Evolutionary conservation across 495 filamentous ascomycete genomes (phyloP), one percentile per base, ranked within the genome.

Genomic region (Penicillium atrosanguineum): DNA sequence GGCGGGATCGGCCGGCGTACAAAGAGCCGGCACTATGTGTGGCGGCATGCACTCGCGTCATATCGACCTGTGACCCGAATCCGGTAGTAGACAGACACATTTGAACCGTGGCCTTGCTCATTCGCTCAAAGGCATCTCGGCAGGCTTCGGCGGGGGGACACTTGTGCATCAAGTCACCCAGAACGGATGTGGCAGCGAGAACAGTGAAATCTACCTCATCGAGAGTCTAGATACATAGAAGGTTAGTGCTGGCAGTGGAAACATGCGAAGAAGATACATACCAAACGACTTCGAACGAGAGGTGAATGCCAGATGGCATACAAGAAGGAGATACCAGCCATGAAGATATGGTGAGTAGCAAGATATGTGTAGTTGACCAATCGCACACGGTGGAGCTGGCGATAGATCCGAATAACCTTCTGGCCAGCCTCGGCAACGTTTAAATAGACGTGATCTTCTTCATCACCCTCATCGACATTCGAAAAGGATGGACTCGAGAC

Each of bases 221-320:
- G 70, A 96, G 86, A 6, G 89, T 86, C 88, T 94, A 59, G 11
- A 52, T 4, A 25, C 23, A 55, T 12, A 59, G 31, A 48, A 39
- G 25, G 25, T 56, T 34, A 61, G 52, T 46, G 45, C 46, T 14
- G 19, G 28, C 0, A 23, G 3, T 39, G 4, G 40, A 9, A 53
- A 25, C n/a, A 9, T 44, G 37, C n/a, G n/a, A 37, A 15, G 42
- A 25, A 45, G 19, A 0, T 20, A 71, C 87, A 73, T 81, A 91
- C 89, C 65, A 96, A 73, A 36, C 86, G 84, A 66, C 86, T 91
- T 57, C 91, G 80, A 16, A 97, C 93, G 43, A 88, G 79, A 34
- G 89, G 83, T 7, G 93, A 96, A 66, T 97, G 94, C 93, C 93
- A 97, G 40, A 97, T 93, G 15, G 94, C 91, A 66, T 96, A 97